Evolutionary conservation across 345 rosid genomes (phyloP).

Genomic region (Syzygium grande): DNA sequence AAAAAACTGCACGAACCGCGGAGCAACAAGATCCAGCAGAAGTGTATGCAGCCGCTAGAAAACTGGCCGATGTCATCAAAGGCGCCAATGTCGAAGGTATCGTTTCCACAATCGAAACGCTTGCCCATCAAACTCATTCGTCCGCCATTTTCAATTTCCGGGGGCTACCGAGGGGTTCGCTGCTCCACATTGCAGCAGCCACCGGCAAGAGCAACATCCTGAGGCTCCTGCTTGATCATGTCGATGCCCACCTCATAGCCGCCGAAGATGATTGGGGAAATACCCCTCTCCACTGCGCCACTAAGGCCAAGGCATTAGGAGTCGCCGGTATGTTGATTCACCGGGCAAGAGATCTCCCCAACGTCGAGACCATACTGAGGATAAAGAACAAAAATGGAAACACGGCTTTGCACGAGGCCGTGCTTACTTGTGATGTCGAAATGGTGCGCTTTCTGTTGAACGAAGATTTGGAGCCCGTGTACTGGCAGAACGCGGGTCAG

Average conservation of each 20-base stretch:
- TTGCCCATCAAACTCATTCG: neutral
- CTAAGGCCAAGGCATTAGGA: fast-evolving
- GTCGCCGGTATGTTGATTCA: neutral
- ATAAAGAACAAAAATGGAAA: neutral
- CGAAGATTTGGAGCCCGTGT: neutral
- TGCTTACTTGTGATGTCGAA: fast-evolving
- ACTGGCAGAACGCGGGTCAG: neutral
- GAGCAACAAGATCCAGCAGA: neutral
- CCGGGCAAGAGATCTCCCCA: neutral
- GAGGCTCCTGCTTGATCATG: neutral
- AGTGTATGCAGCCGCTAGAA: neutral
- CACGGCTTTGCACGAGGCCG: neutral
- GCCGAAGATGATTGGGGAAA: neutral
- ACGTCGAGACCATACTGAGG: neutral
- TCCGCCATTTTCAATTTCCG: neutral
- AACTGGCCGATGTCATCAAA: neutral
- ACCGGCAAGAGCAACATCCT: neutral
- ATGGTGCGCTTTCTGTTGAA: neutral
- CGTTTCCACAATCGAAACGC: neutral
- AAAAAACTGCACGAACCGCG: neutral
- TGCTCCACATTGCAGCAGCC: neutral
- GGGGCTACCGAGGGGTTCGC: neutral
- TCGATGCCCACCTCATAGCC: neutral
- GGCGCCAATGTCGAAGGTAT: neutral
- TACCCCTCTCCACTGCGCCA: neutral